Base-by-base conservation (phyloP, 768 basidiomycete species). In the Russula vinacea region DNA sequence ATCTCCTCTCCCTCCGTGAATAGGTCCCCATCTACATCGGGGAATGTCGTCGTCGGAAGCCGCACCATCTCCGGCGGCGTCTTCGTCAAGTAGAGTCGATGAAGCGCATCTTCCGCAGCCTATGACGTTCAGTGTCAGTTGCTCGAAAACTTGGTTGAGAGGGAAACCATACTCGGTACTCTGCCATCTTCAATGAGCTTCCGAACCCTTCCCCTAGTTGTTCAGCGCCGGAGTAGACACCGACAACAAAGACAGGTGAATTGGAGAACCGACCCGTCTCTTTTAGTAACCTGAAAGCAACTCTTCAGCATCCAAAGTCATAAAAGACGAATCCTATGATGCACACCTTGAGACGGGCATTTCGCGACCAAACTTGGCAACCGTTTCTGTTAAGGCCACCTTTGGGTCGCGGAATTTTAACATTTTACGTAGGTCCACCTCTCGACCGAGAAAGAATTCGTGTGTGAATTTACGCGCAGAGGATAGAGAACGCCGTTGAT, bases 131-230 rank as follows among this genome's bases (percentile, higher is more conserved):
- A 45, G 16, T 29, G 29, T 58, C 37, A 70, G 49, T 42, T 24
- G 37, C 49, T 45, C 13, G 42, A 32, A 40, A 51, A 5, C 59
- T 56, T 59, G 26, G 64, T 64, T 32, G 51, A 56, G 37, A 17
- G 44, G 52, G 66, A 33, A 35, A 29, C 24, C 67, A 58, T 75
- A 93, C 94, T 62, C 96, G 81, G 76, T 84, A 95, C 76, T 98
- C 94, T 17, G 94, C 94, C 96, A 98, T 98, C 74, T 84, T 87
- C 60, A 98, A 77, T 3, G 92, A 94, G 68, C 85, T 88, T 58
- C 97, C 97, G 71, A 95, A 93, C 16, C 95, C 94, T 76, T 99
- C 95, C 6, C 95, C 93, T 2, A 99, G 83, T 75, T 97, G 84
- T 73, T 84, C 91, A 62, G 76, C 79, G 45, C 86, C 93, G 26